These are phyloP conservation scores for Brassica rapa DNA, from an alignment of 345 rosid species.

Conservation along the genomic window DNA sequence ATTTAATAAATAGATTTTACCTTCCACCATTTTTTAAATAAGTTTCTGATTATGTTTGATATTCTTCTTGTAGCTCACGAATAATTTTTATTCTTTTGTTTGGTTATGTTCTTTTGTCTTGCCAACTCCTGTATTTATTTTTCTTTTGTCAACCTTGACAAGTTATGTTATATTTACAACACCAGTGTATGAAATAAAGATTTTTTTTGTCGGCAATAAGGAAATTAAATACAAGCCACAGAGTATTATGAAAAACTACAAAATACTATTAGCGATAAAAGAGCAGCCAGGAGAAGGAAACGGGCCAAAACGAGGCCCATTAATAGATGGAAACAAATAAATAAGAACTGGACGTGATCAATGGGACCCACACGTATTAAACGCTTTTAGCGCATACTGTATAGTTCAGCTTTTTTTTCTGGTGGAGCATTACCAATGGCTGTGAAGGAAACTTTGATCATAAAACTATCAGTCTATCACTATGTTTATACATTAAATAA, in stretches of 20 bases:
- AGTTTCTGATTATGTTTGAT: neutral
- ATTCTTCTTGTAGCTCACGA: neutral
- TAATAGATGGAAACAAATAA: constrained; percentile 24
- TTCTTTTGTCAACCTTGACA: constrained; percentile 10
- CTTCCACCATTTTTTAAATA: neutral
- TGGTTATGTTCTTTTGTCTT: constrained; percentile 30
- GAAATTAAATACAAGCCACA: neutral
- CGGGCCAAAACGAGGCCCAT: constrained; percentile 34
- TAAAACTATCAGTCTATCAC: neutral
- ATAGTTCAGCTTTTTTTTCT: constrained; percentile 15
- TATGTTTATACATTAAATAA: neutral
- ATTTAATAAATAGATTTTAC: neutral
- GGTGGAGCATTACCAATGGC: constrained; percentile 12
- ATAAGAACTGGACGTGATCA: constrained; percentile 3
- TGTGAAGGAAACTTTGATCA: neutral
- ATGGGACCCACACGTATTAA: constrained; percentile 30
- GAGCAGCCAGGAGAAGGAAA: constrained; percentile 17
- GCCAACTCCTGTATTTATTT: neutral
- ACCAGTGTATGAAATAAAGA: neutral
- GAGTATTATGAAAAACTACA: neutral
- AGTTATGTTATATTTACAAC: constrained; percentile 9
- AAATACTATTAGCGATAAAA: neutral
- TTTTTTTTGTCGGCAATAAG: neutral
- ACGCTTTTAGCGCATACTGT: neutral
- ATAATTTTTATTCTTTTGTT: constrained; percentile 22